Evolutionary conservation across 2,329 filamentous ascomycete species (phyloP).

Genomic region (Curvularia spicifera): DNA sequence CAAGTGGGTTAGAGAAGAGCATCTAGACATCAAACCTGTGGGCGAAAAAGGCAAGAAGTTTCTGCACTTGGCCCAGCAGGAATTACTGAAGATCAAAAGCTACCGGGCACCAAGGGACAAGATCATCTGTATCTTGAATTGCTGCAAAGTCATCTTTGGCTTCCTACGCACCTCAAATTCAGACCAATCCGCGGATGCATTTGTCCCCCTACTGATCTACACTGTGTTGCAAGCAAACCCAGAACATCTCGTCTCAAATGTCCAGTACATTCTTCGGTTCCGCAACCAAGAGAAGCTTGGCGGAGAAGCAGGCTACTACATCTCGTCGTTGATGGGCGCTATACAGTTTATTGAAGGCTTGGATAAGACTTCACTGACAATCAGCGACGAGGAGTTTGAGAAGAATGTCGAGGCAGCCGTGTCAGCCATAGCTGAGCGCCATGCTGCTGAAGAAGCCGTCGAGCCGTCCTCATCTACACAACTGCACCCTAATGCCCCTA

Average conservation of each 20-base stretch:
- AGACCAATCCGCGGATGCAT: conserved; percentile 94
- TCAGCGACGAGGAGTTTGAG: conserved; percentile 94
- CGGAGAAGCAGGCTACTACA: conserved; percentile 97
- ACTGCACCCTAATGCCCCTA: conserved; percentile 31
- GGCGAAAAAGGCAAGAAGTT: conserved; percentile 89
- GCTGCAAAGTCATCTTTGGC: conserved; percentile 99
- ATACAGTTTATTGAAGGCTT: conserved; percentile 97
- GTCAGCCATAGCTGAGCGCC: conserved; percentile 91
- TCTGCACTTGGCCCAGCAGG: conserved; percentile 86
- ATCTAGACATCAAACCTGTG: conserved; percentile 87
- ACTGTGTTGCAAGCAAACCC: conserved; percentile 94
- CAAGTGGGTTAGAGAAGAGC: conserved; percentile 89
- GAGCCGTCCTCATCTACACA: conserved; percentile 25
- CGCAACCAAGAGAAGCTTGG: conserved; percentile 96
- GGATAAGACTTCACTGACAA: conserved; percentile 90
- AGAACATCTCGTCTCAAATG: conserved; percentile 93
- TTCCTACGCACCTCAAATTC: conserved; percentile 89
- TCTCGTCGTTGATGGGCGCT: conserved; percentile 94
- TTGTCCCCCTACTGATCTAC: conserved; percentile 88
- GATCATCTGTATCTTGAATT: conserved; percentile 97
- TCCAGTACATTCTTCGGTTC: conserved; percentile 97
- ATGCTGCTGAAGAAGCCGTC: conserved; percentile 57
- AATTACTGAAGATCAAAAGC: conserved; percentile 93
- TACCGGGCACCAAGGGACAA: conserved; percentile 98
- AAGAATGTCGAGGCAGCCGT: conserved; percentile 95